Percentiles rank a stretch among this genome's conserved stretches.
Evolutionary conservation across 2,329 filamentous ascomycete species (phyloP).

Genomic region (Aspergillus proliferans): DNA sequence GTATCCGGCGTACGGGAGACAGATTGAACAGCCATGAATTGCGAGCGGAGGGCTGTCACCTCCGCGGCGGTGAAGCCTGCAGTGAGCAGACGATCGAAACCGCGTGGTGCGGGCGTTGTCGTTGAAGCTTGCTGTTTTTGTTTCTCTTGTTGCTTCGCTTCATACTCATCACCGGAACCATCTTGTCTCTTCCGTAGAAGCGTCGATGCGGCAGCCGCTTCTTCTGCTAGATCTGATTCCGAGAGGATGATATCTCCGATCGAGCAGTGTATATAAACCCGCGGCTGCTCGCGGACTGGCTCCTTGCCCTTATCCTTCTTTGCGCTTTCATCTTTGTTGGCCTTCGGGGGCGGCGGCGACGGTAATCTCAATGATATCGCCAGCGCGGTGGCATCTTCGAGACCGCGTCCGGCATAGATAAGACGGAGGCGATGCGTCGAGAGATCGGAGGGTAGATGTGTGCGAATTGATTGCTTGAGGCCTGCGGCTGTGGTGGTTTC

Average conservation of each 20-base stretch:
- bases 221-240: constrained; percentile 60
- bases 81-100: constrained; percentile 78
- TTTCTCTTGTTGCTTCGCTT: constrained; percentile 6
- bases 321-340: constrained; percentile 14
- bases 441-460: constrained; percentile 57
- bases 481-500: constrained; percentile 65
- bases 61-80: constrained; percentile 79
- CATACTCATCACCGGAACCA: constrained; percentile 2
- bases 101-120: constrained; percentile 58
- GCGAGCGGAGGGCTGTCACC: constrained; percentile 74
- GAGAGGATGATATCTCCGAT: constrained; percentile 71
- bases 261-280: constrained; percentile 89
- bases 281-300: constrained; percentile 47
- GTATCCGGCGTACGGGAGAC: constrained; percentile 79
- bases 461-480: constrained; percentile 76
- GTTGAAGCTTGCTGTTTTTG: constrained; percentile 24
- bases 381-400: constrained; percentile 67
- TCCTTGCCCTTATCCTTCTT: constrained; percentile 59
- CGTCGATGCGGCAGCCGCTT: constrained; percentile 45
- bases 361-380: constrained; percentile 61
- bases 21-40: constrained; percentile 81
- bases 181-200: constrained; percentile 14
- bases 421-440: constrained; percentile 71
- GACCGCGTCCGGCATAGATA: constrained; percentile 82
- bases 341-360: constrained; percentile 42